A percentile compares a stretch with the other conserved stretches of the same genome.
Evolutionary conservation across 2,329 filamentous ascomycete species (phyloP).

Genomic region (Diplodia seriata): DNA sequence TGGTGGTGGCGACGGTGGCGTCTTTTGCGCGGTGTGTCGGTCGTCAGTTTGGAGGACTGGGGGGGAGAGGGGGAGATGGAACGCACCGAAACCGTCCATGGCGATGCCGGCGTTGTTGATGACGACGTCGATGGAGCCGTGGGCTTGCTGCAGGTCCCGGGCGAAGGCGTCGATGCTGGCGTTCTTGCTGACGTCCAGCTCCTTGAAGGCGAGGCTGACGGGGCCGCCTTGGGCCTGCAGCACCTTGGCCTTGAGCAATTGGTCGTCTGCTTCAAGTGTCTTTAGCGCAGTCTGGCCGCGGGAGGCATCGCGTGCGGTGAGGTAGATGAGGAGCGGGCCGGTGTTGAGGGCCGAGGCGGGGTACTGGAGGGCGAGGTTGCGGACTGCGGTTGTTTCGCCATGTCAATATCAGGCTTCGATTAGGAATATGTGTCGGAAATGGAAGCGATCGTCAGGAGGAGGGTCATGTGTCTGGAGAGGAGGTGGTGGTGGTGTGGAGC

Average conservation of each 20-base stretch:
- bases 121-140: conserved; percentile 48
- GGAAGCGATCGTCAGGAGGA: not conserved
- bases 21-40: conserved; percentile 42
- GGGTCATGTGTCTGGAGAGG: not conserved
- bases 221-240: conserved; percentile 44
- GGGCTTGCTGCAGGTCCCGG: conserved; percentile 36
- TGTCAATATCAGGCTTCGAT: not conserved
- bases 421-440: no score
- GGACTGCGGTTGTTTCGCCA: conserved; percentile 46
- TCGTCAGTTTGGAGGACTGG: no score
- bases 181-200: conserved; percentile 54
- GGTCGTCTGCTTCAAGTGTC: conserved; percentile 37
- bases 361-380: conserved; percentile 62
- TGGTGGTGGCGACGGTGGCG: conserved; percentile 56
- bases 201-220: conserved; percentile 47
- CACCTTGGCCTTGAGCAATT: conserved; percentile 56
- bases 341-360: conserved; percentile 55
- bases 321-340: conserved; percentile 42
- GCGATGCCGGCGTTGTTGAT: conserved; percentile 58
- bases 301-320: conserved; percentile 40
- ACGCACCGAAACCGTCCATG: conserved; percentile 39
- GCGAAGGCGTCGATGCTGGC: conserved; percentile 51
- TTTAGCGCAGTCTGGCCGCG: conserved; percentile 42
- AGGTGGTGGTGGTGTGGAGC: not conserved
- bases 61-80: no score